Evolutionary conservation across 1,284 basidiomycete species (phyloP), one percentile per base, ranked within the genome.

Genomic region (Coriolopsis trogii): DNA sequence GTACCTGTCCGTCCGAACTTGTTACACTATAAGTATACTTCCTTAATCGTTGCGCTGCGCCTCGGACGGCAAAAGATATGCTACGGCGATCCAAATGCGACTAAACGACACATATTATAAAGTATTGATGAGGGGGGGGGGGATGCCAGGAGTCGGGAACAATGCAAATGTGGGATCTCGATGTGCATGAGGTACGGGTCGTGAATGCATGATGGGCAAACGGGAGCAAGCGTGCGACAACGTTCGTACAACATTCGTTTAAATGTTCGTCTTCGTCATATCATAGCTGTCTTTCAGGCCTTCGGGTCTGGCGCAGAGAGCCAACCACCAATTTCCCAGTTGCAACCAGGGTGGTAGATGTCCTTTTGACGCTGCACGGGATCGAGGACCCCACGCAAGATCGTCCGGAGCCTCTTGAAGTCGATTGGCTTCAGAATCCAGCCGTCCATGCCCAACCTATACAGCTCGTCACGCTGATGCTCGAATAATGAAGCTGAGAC

Each of bases 381-480:
- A 59, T 90, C 82, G 10, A 75, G 75, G 16, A 91, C 75, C 0
- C 87, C 89, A 10, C 71, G 69, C 28, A 93, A 67, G 23, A 93
- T 75, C 2, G 68, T 63, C n/a, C 77, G 70, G 4, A 93, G 74
- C 12, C 91, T 77, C 55, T 80, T 80, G 70, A 92, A 93, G 65
- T 92, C 84, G 55, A 93, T 87, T 0, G 91, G 92, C 69, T 93
- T 93, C 53, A 93, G 70, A n/a, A 93, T 80, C 90, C 89, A 93
- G 8, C 91, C 91, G 64, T 93, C 91, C 70, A 93, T 82, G 38
- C 91, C 83, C 38, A 79, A 73, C 20, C 75, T 69, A 5, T 73
- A 70, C 53, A 93, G 75, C 53, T 86, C 79, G 0, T 76, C 70
- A 3, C 83, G 75, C 66, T 91, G 85, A 23, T 73, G 70, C 60